Conservation (phyloP, 768 basidiomycete species). For the Kockovaella imperatae region DNA sequence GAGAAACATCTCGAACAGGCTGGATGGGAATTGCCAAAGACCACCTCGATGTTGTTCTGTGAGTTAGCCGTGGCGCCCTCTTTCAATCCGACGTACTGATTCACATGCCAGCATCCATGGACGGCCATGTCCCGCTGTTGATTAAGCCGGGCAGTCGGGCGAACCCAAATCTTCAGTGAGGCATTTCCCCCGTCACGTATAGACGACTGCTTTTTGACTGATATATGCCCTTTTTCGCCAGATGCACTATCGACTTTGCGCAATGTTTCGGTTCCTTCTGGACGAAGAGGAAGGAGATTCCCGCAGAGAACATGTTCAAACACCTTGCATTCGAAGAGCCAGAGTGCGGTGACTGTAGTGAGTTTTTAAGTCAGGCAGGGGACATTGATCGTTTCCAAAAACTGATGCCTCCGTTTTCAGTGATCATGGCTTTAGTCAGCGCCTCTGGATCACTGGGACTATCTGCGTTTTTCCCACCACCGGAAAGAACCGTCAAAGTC, state of each 20-base stretch:
- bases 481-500: conserved; percentile 17
- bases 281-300: conserved; percentile 17
- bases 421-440: conserved; percentile 38
- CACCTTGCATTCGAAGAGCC: conserved; percentile 41
- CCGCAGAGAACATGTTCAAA: conserved; percentile 39
- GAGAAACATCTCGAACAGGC: conserved; percentile 23
- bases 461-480: conserved; percentile 39
- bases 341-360: conserved; percentile 43
- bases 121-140: conserved; percentile 40
- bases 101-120: conserved; percentile 31
- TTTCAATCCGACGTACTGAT: neutral
- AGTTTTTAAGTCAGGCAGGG: conserved; percentile 5
- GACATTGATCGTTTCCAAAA: neutral
- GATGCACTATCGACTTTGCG: conserved; percentile 34
- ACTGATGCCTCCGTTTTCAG: conserved; percentile 3
- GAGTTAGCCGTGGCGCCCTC: conserved; percentile 3
- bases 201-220: too few relatives aligned
- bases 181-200: too few relatives aligned
- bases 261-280: conserved; percentile 42
- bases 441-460: conserved; percentile 37
- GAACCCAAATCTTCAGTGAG: too few relatives aligned
- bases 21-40: conserved; percentile 38
- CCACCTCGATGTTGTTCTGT: conserved; percentile 39
- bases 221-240: too few relatives aligned
- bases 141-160: conserved; percentile 15